phyloP scores from a whole-genome alignment of 805 yeast genomes.

The Nakazawaea peltata region DNA sequence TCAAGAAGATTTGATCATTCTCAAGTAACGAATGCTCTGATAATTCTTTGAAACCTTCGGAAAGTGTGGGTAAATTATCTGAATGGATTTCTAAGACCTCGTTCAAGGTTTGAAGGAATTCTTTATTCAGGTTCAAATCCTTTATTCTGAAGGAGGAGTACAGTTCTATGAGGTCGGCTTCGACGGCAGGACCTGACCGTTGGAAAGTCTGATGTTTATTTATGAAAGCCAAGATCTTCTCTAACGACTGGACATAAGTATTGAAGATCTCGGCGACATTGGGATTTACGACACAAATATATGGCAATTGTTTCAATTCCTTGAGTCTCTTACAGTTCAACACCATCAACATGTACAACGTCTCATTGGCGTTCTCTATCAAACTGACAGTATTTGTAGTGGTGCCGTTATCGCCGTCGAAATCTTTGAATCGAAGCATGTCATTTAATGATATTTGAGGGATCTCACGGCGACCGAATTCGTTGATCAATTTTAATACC shows the following conservation, averaged over 20 bases:
- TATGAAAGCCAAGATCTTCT: constrained; percentile 34
- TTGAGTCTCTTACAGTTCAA: constrained; percentile 65
- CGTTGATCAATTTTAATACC: constrained; percentile 49
- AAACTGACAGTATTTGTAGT: constrained; percentile 23
- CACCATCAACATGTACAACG: constrained; percentile 47
- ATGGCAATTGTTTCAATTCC: constrained; percentile 70
- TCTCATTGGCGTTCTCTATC: constrained; percentile 41
- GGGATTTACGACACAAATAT: constrained; percentile 80
- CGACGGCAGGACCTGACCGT: background rate
- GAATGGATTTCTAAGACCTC: constrained; percentile 68
- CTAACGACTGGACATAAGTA: constrained; percentile 64
- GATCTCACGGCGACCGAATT: constrained; percentile 43
- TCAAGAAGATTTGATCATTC: constrained; percentile 41
- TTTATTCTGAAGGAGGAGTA: constrained; percentile 25
- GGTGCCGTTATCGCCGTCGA: constrained; percentile 19
- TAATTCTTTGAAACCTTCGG: constrained; percentile 68
- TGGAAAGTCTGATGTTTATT: constrained; percentile 21
- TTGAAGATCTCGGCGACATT: constrained; percentile 72
- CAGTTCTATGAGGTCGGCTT: constrained; percentile 12
- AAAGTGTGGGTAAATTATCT: constrained; percentile 74
- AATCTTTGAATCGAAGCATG: constrained; percentile 36
- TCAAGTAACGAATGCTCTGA: constrained; percentile 24
- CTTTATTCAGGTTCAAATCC: constrained; percentile 44
- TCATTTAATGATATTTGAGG: constrained; percentile 46
- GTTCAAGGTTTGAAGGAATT: constrained; percentile 44